Percentiles rank a stretch among this genome's conserved stretches.
Evolutionary conservation across 257 asterid species (phyloP).

Genomic region (Penstemon eatonii): DNA sequence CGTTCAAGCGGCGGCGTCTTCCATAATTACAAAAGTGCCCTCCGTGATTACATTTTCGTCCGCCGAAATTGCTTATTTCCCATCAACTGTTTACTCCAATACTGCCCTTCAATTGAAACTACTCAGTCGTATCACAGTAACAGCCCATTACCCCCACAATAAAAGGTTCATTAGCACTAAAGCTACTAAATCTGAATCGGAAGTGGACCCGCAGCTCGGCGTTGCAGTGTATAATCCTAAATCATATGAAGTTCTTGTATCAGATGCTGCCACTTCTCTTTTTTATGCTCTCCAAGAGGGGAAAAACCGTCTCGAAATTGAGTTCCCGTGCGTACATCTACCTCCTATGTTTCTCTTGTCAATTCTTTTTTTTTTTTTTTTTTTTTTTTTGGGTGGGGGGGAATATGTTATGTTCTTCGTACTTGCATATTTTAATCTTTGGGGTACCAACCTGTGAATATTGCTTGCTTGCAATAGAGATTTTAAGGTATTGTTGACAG

Average conservation of each 20-base stretch:
- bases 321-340: slow-evolving; percentile 69
- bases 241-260: slow-evolving; percentile 76
- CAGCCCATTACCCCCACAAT: slow-evolving; percentile 39
- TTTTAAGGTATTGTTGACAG: not conserved
- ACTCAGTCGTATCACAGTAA: not conserved
- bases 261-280: slow-evolving; percentile 85
- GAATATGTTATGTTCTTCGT: not conserved
- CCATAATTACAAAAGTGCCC: slow-evolving; percentile 29
- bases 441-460: not conserved
- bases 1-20: slow-evolving; percentile 46
- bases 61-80: slow-evolving; percentile 27
- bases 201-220: slow-evolving; percentile 59
- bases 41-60: slow-evolving; percentile 25
- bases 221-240: slow-evolving; percentile 91
- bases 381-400: too few relatives aligned
- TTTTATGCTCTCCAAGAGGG: slow-evolving; percentile 77
- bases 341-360: not conserved
- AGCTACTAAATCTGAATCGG: slow-evolving; percentile 49
- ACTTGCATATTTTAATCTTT: not conserved
- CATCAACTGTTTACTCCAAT: slow-evolving; percentile 24
- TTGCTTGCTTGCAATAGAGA: not conserved
- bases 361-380: too few relatives aligned
- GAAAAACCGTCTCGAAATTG: slow-evolving; percentile 76
- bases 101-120: slow-evolving; percentile 23
- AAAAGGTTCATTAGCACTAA: slow-evolving; percentile 36